phyloP scores from a whole-genome alignment of 2,329 filamentous ascomycete species.

The Ophiostoma piceae region DNA sequence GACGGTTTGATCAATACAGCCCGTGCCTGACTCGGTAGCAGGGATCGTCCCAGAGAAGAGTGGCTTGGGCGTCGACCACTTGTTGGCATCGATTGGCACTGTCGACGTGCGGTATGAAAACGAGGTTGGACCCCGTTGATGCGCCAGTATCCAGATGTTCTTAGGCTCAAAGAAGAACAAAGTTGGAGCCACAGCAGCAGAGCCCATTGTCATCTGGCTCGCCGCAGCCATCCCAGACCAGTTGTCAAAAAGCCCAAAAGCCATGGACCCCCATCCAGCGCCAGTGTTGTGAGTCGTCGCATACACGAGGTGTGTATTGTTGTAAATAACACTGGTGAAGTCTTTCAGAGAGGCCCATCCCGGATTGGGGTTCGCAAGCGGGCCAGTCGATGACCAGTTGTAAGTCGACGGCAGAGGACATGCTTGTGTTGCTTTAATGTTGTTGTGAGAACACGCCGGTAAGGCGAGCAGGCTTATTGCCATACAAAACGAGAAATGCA shows the following conservation, averaged over 20 bases:
- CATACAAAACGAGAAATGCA: too few species aligned
- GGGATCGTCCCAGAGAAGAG: not conserved
- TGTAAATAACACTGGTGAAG: too few species aligned
- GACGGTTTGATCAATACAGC: not conserved
- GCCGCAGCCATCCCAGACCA: not conserved
- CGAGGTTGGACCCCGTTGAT: not conserved
- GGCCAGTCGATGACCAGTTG: too few species aligned
- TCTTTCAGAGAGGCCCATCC: too few species aligned
- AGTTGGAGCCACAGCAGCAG: not conserved
- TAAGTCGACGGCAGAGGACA: too few species aligned
- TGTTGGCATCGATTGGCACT: too few species aligned
- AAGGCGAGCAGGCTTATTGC: too few species aligned
- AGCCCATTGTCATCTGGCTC: not conserved
- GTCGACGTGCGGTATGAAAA: not conserved
- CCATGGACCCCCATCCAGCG: not conserved
- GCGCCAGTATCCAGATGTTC: not conserved
- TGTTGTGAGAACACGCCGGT: too few species aligned
- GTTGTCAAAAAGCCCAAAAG: not conserved
- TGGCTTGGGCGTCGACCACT: not conserved
- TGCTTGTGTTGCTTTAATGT: too few species aligned
- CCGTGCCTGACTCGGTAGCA: not conserved
- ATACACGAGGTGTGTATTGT: too few species aligned
- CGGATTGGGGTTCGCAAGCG: too few species aligned
- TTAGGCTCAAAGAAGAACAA: not conserved
- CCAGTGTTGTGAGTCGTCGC: not conserved